Evolutionary conservation across 2,329 filamentous ascomycete species (phyloP).

Genomic region (Pezicula carpinea): DNA sequence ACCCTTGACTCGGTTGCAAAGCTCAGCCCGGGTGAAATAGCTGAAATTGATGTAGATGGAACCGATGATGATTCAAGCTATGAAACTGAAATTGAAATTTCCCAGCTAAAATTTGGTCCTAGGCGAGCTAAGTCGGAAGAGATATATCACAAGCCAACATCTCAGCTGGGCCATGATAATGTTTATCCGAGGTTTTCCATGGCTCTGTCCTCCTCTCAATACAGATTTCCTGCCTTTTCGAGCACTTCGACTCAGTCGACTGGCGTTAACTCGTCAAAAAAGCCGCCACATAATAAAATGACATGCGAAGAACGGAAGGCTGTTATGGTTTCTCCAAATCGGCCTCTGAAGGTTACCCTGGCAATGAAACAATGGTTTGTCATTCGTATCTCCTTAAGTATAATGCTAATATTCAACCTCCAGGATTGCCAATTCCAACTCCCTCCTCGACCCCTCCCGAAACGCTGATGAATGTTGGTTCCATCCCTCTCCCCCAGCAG

Average conservation of each 20-base stretch:
- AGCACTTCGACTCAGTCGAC: background rate
- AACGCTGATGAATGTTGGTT: conserved; percentile 21
- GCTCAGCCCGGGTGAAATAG: no score
- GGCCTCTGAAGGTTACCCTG: conserved; percentile 10
- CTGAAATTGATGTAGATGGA: no score
- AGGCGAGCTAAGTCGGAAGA: no score
- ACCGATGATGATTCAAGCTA: no score
- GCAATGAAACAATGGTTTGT: conserved; percentile 13
- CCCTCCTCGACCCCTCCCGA: conserved; percentile 15
- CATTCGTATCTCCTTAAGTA: no score
- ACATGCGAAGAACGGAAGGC: conserved; percentile 13
- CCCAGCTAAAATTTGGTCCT: no score
- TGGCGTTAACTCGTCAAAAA: background rate
- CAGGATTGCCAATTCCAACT: conserved; percentile 9
- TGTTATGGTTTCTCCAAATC: conserved; percentile 10
- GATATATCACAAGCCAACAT: no score
- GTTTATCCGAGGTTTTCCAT: no score
- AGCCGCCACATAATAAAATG: conserved; percentile 7
- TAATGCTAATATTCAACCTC: no score
- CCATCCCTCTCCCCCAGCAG: conserved; percentile 17
- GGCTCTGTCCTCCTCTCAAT: background rate
- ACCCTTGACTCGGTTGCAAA: no score
- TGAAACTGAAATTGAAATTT: no score
- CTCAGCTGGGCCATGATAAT: no score
- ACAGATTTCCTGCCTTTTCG: background rate